Evolutionary conservation across 2,329 filamentous ascomycete species (phyloP).

Genomic region (Acephala macrosclerotiorum): DNA sequence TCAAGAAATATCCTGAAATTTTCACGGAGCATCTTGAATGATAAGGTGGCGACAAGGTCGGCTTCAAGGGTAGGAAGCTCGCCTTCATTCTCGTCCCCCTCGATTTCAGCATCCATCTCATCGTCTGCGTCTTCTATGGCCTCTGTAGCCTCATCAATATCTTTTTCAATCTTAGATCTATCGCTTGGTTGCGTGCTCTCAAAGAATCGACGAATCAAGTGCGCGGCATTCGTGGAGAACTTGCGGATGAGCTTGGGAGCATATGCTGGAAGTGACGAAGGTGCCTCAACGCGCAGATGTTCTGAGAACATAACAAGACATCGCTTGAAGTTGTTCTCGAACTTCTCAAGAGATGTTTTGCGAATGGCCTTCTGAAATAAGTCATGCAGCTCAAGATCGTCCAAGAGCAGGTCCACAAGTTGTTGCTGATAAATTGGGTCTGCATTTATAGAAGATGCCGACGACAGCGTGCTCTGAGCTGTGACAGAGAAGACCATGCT

Average conservation of each 20-base stretch:
- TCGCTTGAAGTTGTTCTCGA: conserved; percentile 4
- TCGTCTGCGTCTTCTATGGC: neutral
- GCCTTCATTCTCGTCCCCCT: neutral
- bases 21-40: conserved; percentile 7
- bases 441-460: neutral
- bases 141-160: neutral
- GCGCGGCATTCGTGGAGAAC: neutral
- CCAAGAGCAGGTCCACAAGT: neutral
- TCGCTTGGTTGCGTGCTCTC: no score
- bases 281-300: conserved; percentile 5
- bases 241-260: neutral
- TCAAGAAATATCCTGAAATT: conserved; percentile 11
- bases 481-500: neutral
- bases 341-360: neutral
- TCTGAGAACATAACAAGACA: conserved; percentile 2
- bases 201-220: neutral
- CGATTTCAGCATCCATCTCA: neutral
- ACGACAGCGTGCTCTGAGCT: neutral
- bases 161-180: no score
- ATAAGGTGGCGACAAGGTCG: neutral
- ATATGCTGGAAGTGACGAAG: neutral
- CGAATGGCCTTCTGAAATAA: neutral
- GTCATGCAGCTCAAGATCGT: neutral
- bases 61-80: neutral
- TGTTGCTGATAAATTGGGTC: neutral